Evolutionary conservation across 2,329 filamentous ascomycete species (phyloP).

Genomic region (Amauroascus niger): DNA sequence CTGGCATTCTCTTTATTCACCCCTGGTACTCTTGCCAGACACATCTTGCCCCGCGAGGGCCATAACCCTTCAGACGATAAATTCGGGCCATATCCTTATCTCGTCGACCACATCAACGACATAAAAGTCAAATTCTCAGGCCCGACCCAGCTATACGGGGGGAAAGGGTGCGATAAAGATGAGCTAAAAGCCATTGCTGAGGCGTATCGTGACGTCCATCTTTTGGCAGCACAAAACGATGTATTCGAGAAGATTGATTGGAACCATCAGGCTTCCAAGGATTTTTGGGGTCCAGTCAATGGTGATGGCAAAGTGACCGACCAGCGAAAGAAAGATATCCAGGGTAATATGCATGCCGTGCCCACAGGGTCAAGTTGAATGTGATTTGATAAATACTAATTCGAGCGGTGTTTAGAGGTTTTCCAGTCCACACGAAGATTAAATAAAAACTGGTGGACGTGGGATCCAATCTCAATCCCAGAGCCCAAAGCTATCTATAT

Average conservation of each 20-base stretch:
- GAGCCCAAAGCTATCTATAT: background rate
- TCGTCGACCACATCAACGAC: background rate
- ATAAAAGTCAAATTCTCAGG: background rate
- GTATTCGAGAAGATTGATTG: slow-evolving; percentile 2
- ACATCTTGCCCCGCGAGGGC: background rate
- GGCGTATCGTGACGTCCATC: slow-evolving; percentile 2
- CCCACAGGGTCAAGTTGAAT: background rate
- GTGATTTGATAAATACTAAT: background rate
- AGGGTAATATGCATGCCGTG: background rate
- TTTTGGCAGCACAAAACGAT: background rate
- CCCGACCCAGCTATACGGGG: background rate
- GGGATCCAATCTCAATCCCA: background rate
- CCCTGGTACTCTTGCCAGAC: background rate
- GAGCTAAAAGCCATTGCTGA: background rate
- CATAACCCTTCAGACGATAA: background rate
- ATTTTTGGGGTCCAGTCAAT: slow-evolving; percentile 5
- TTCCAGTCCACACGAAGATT: background rate
- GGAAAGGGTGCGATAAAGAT: slow-evolving; percentile 3
- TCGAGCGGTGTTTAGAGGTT: background rate
- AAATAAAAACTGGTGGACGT: slow-evolving; percentile 1
- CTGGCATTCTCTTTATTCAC: background rate
- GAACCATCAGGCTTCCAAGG: slow-evolving; percentile 8
- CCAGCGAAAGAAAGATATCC: background rate
- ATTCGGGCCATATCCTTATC: background rate
- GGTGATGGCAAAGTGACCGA: slow-evolving; percentile 3